Percentiles rank a stretch among this genome's conserved stretches.
Conservation (phyloP, 805 yeast genomes). For the Myxozyma vanderwaltii region DNA sequence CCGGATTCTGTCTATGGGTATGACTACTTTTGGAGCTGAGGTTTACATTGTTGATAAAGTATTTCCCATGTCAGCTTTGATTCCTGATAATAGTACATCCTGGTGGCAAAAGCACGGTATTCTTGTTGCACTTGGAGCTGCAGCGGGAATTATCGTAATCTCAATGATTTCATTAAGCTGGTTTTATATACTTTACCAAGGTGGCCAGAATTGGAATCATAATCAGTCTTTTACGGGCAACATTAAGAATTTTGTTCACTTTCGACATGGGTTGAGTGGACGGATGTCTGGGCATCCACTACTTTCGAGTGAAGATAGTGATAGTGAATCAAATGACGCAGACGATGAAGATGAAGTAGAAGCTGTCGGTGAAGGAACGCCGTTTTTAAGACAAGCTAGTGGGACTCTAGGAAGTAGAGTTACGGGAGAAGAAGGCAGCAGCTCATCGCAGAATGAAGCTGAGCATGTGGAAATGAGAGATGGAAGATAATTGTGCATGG, state of each 20-base stretch:
- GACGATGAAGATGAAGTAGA: slow-evolving; percentile 16
- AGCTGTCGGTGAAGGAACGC: slow-evolving; percentile 11
- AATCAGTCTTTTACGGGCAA: not conserved
- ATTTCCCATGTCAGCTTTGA: slow-evolving; percentile 8
- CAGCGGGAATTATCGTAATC: slow-evolving; percentile 17
- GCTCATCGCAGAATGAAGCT: slow-evolving; percentile 4
- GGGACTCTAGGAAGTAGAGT: slow-evolving; percentile 23
- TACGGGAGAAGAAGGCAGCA: slow-evolving; percentile 12
- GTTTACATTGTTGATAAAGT: slow-evolving; percentile 26
- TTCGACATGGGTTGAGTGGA: slow-evolving; percentile 5
- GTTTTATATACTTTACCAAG: slow-evolving; percentile 20
- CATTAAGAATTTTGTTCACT: slow-evolving; percentile 4
- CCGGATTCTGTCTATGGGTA: slow-evolving; percentile 22
- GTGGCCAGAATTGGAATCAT: slow-evolving; percentile 11
- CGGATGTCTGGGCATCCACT: not conserved
- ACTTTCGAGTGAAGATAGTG: slow-evolving; percentile 10
- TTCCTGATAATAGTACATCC: not conserved
- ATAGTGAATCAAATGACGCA: slow-evolving; percentile 13
- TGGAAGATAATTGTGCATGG: slow-evolving; percentile 3
- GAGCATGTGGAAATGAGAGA: slow-evolving; percentile 16
- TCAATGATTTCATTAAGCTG: slow-evolving; percentile 13
- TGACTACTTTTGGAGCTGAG: slow-evolving; percentile 26
- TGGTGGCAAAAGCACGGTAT: slow-evolving; percentile 29
- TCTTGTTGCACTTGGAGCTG: slow-evolving; percentile 24
- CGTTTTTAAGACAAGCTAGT: slow-evolving; percentile 17